Evolutionary conservation across 1,284 basidiomycete genomes (phyloP), one percentile per base, ranked within the genome.

Genomic region (Abortiporus biennis): DNA sequence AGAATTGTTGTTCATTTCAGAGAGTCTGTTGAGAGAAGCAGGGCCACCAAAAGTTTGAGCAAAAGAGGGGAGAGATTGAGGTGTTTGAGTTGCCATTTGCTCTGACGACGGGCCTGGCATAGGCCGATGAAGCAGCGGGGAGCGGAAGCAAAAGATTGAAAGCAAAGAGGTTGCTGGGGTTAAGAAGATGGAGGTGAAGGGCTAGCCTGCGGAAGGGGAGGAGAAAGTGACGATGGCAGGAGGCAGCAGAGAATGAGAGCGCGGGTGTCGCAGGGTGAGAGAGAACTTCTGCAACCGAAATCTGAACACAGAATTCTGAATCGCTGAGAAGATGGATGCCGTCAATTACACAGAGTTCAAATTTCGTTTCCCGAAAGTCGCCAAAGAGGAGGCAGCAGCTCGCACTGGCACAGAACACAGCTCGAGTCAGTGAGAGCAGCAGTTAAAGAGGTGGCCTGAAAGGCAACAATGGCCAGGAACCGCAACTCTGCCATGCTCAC

Each of bases 41-140:
- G 53, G 64, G 61, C 22, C 12, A 31, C 41, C 41, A 23, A 86
- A 86, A 0, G 84, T 75, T 60, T 82, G 78, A 2, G 80, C 78
- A 58, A 86, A 86, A 34, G 84, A 81, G 25, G 83, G 83, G 34
- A 86, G 74, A n/a, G 80, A 78, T 58, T 79, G 79, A 42, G 72
- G 49, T 23, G 56, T 50, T 47, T 60, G 55, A 6, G 58, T 55
- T 9, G 57, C 50, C 57, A 62, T 59, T 32, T 49, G 51, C 39
- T 22, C 43, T 43, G 29, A 31, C 40, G 17, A 38, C 20, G 13
- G 47, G 38, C 42, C 50, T 39, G 29, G 16, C 24, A 24, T 9
- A 22, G 9, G 12, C 9, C 17, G 30, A 25, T 22, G 43, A 31
- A 42, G 25, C 46, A 37, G 36, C 41, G 34, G 37, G 42, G 24